These are phyloP conservation scores for Fusarium transvaalense DNA, from an alignment of 2,329 filamentous ascomycete genomes.

Conservation along the genomic window DNA sequence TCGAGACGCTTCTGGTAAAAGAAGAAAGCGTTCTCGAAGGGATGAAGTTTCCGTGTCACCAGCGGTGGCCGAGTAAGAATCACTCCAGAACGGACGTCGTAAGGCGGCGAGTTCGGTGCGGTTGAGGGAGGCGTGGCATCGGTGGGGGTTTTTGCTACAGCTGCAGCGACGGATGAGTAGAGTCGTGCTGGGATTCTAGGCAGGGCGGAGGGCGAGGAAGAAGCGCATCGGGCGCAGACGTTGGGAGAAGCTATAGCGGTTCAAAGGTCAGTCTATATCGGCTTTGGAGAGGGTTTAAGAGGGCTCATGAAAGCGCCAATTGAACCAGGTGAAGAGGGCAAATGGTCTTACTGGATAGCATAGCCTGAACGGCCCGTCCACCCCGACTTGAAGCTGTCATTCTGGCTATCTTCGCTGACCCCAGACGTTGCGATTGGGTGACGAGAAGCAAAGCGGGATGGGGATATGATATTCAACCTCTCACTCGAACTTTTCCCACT, in stretches of 20 bases:
- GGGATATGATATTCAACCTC: constrained; percentile 41
- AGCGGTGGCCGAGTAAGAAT: constrained; percentile 90
- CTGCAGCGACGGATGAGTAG: constrained; percentile 53
- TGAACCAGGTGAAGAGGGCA: constrained; percentile 11
- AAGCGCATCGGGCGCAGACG: constrained; percentile 57
- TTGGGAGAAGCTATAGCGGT: constrained; percentile 47
- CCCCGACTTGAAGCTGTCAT: constrained; percentile 71
- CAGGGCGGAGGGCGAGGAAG: constrained; percentile 42
- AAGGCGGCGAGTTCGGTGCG: constrained; percentile 49
- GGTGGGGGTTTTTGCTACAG: constrained; percentile 36
- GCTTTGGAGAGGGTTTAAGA: constrained; percentile 5
- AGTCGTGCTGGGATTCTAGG: constrained; percentile 50
- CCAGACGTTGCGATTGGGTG: constrained; percentile 30
- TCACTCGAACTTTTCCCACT: constrained; percentile 47
- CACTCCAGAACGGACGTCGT: constrained; percentile 73
- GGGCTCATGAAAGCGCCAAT: constrained; percentile 31
- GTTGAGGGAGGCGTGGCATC: constrained; percentile 39
- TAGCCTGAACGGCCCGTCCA: constrained; percentile 61
- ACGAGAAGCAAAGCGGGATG: constrained; percentile 33
- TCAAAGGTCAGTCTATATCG: constrained; percentile 24
- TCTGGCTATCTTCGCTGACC: constrained; percentile 35
- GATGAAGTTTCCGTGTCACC: constrained; percentile 83
- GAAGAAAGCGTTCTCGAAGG: constrained; percentile 93
- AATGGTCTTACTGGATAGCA: constrained; percentile 62
- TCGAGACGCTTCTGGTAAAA: constrained; percentile 98